Base-by-base conservation (phyloP, 225 moss, liverwort and hornwort genomes). In the Polytrichum formosum region DNA sequence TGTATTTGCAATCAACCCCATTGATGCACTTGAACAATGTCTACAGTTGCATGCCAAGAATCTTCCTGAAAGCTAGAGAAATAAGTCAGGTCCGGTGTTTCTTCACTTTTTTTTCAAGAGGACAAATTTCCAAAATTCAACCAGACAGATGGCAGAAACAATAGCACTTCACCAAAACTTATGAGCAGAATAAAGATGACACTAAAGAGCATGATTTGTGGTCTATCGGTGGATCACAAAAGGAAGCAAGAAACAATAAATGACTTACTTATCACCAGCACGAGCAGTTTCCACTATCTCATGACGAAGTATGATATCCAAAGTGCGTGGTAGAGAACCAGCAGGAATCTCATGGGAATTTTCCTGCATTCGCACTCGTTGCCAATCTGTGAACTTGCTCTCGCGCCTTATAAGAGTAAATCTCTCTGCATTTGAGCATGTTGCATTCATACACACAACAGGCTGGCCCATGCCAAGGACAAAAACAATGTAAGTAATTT, bases 201-300 rank as follows among this genome's bases (percentile, higher is more conserved):
- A 0, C 37, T 2, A 37, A 37, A 2, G 13, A 37, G 37, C 10
- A 37, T 37, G 37, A 37, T 37, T 13, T 37, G 37, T 37, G 10
- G 13, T 37, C 13, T 2, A 37, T 37, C 1, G 5, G 58, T 23
- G 20, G n/a, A 20, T n/a, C 31, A 66, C 22, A 53, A 26, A 46
- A 61, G 53, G 16, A n/a, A 46, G 13, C 46, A 46, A 13, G 16
- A 46, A 46, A 31, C 31, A 31, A 59, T 22, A 27, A 56, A 69
- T 69, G 61, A 78, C 96, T 84, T 69, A 98, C 98, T 94, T 98
- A 69, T 94, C 98, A 71, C 98, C 98, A 20, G 98, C 98, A 70
- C 92, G 92, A 29, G 98, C 98, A 62, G 91, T 91, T 71, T 98
- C 98, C 59, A 98, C 97, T 67, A 94, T 94, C 78, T 98, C 94